These are phyloP conservation scores for Stephanodiscus triporus DNA, from an alignment of 108 stramenopile genomes.

Conservation along the genomic window DNA sequence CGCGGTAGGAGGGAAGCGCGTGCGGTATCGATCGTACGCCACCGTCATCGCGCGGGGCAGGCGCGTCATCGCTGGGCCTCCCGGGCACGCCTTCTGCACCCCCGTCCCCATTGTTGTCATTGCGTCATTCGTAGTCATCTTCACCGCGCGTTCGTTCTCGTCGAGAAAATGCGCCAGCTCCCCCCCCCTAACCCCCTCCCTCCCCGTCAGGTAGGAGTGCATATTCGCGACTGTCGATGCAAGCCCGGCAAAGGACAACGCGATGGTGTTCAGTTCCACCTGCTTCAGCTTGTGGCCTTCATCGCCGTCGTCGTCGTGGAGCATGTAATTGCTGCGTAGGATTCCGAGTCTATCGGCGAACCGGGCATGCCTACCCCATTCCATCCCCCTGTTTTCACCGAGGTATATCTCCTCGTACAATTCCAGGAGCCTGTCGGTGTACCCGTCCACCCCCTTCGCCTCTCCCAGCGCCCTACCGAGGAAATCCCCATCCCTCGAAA, in stretches of 20 bases:
- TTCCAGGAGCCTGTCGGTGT: too few species aligned
- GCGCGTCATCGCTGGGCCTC: constrained; percentile 77
- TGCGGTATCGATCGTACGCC: constrained; percentile 73
- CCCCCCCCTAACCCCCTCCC: constrained; percentile 30
- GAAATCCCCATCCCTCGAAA: too few species aligned
- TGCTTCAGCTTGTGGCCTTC: constrained; percentile 67
- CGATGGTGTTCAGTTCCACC: constrained; percentile 99
- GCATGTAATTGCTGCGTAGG: constrained; percentile 97
- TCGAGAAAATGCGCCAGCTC: constrained; percentile 49
- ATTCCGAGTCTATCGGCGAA: constrained; percentile 83
- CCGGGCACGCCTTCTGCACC: constrained; percentile 67
- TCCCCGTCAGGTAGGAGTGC: constrained; percentile 69
- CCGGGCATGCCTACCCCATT: constrained; percentile 47
- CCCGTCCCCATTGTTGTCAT: not conserved
- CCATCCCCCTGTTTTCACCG: constrained; percentile 6
- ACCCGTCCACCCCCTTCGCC: too few species aligned
- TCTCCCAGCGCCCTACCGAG: too few species aligned
- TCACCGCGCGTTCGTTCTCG: constrained; percentile 54
- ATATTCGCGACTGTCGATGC: constrained; percentile 67
- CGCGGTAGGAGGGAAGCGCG: constrained; percentile 24
- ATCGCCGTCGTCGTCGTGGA: constrained; percentile 51
- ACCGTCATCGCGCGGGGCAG: constrained; percentile 75
- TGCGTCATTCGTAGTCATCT: constrained; percentile 16
- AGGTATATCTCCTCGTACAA: too few species aligned
- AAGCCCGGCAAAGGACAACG: constrained; percentile 91